Percentiles rank a stretch among this genome's conserved stretches.
These are phyloP conservation scores for Gryganskiella cystojenkinii DNA, from an alignment of 192 early-diverging fungal genomes.

Conservation along the genomic window DNA sequence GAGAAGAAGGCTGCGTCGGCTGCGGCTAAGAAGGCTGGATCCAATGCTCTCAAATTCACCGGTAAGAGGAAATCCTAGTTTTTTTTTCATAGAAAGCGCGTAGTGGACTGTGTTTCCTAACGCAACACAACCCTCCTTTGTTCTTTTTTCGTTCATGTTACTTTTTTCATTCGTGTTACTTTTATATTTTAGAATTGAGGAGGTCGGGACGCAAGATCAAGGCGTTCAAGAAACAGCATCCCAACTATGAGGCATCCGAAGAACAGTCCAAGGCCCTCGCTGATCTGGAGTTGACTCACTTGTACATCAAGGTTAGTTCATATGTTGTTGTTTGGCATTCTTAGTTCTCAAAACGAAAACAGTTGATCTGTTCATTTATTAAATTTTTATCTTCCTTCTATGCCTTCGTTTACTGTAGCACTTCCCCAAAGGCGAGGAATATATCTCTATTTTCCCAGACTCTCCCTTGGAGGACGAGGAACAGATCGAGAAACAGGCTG, in stretches of 20 bases:
- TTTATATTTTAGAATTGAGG: constrained; percentile 26
- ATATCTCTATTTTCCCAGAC: constrained; percentile 39
- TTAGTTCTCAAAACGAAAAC: too few species aligned
- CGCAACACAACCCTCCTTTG: neutral
- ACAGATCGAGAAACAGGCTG: constrained; percentile 18
- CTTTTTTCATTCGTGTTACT: neutral
- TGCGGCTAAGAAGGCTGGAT: neutral
- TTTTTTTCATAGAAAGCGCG: too few species aligned
- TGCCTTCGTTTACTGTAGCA: constrained; percentile 9
- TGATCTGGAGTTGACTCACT: constrained; percentile 29
- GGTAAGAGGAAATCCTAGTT: too few species aligned
- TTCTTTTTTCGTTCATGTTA: neutral
- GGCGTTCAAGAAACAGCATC: constrained; percentile 42
- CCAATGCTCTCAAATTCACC: constrained; percentile 24
- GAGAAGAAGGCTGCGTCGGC: neutral
- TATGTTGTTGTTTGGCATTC: too few species aligned
- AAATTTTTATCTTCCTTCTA: too few species aligned
- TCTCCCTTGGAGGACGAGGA: constrained; percentile 16
- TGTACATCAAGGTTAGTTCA: constrained; percentile 52
- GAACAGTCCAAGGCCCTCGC: constrained; percentile 25
- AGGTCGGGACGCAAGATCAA: constrained; percentile 39
- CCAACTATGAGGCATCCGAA: constrained; percentile 20
- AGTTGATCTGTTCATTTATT: too few species aligned
- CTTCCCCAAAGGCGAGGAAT: constrained; percentile 34
- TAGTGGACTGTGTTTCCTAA: too few species aligned